Evolutionary conservation across 2,329 filamentous ascomycete genomes (phyloP), one percentile per base, ranked within the genome.

Genomic region (Dissoconium aciculare): DNA sequence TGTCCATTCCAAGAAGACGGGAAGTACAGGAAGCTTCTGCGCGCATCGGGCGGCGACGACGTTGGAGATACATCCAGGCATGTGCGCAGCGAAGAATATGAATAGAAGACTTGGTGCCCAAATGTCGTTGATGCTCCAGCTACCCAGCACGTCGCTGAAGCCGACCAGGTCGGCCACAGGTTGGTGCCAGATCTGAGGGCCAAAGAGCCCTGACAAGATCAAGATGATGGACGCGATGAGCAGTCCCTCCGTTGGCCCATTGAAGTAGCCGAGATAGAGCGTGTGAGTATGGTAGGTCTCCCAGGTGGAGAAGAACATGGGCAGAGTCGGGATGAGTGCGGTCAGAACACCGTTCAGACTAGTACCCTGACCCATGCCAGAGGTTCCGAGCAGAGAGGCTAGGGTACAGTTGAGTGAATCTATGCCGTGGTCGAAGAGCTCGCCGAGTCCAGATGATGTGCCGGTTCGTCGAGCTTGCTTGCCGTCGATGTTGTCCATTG

Each of bases 251-350:
- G 89, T 98, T 2, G 89, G 89, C 1, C 89, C 89, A 55, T 98
- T 98, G 69, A 98, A 79, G 54, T 87, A 83, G 33, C 89, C 89
- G 9, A 98, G 73, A 56, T 93, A 98, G 4, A 98, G 64, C 0
- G 89, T 95, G 56, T 98, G 89, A 4, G 89, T 94, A 59, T 98
- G 89, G 56, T 94, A 98, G 1, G 89, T 98, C 60, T 98, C 89
- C 89, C 89, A 98, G 2, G 89, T 98, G 3, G 87, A 94, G 61
- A 98, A 94, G 66, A 93, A 98, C 89, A 98, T 98, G 37, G 89
- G 82, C 26, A 98, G 63, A 46, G 84, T 91, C 2, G 89, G 89
- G 37, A 87, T 74, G 26, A 98, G 64, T 2, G 85, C 84, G 1
- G 89, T 95, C 54, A 93, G 91, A 34, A 89, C 78, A 42, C 89